Percentiles rank a stretch among this genome's conserved stretches.
Evolutionary conservation across 2,329 filamentous ascomycete genomes (phyloP).

Genomic region (Blastomyces silverae): DNA sequence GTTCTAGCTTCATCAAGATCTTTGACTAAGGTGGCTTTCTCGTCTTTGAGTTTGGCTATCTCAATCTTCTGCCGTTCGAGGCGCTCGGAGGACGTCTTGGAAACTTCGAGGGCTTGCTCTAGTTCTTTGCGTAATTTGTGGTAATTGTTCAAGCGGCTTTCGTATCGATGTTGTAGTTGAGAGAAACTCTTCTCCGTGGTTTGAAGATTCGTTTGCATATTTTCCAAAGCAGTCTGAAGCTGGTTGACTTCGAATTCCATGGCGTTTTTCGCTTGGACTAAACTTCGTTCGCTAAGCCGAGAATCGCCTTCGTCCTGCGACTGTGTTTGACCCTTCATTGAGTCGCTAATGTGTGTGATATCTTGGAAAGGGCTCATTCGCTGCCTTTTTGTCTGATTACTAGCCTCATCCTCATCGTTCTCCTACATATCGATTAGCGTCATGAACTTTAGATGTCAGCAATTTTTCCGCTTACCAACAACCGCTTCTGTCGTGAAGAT

Average conservation of each 20-base stretch:
- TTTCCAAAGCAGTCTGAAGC: conserved; percentile 28
- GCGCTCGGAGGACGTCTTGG: conserved; percentile 28
- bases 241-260: conserved; percentile 30
- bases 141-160: conserved; percentile 35
- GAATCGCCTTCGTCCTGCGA: conserved; percentile 26
- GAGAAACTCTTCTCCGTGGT: conserved; percentile 33
- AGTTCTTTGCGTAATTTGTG: conserved; percentile 36
- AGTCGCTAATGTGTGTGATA: conserved; percentile 34
- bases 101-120: conserved; percentile 29
- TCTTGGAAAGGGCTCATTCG: conserved; percentile 34
- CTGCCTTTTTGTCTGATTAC: conserved; percentile 34
- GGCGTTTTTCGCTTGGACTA: conserved; percentile 30
- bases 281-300: conserved; percentile 27
- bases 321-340: conserved; percentile 30
- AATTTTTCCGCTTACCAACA: conserved; percentile 21
- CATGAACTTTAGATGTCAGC: background rate
- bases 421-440: conserved; percentile 21
- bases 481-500: conserved; percentile 26
- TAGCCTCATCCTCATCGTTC: conserved; percentile 27
- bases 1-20: conserved; percentile 38
- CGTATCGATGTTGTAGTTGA: conserved; percentile 41
- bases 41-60: conserved; percentile 37
- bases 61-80: conserved; percentile 34
- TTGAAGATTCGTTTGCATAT: conserved; percentile 27
- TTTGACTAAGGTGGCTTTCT: conserved; percentile 32